Evolutionary conservation across 2,329 filamentous ascomycete genomes (phyloP).

Genomic region (Trichophyton benhamiae): DNA sequence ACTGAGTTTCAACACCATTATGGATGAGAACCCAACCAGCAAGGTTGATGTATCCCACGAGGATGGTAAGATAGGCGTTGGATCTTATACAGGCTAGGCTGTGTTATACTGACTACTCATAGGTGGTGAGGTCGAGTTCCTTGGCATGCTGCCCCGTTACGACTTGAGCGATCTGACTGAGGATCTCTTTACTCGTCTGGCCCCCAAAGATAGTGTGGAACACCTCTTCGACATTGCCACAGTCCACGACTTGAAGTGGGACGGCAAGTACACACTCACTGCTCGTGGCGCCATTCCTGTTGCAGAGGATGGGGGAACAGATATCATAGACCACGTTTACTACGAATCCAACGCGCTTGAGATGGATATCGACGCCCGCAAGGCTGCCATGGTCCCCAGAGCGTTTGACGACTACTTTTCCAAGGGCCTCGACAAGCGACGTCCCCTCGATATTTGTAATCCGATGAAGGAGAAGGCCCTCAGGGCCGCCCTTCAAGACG

Average conservation of each 20-base stretch:
- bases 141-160: constrained; percentile 22
- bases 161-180: constrained; percentile 19
- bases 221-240: constrained; percentile 27
- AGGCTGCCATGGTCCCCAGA: constrained; percentile 41
- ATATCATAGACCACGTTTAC: constrained; percentile 43
- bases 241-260: constrained; percentile 31
- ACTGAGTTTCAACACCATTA: constrained; percentile 28
- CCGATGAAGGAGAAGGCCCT: constrained; percentile 36
- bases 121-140: constrained; percentile 18
- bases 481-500: constrained; percentile 38
- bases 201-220: constrained; percentile 20
- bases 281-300: constrained; percentile 46
- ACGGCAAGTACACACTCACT: constrained; percentile 45
- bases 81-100: not conserved
- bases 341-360: constrained; percentile 49
- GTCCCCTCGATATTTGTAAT: constrained; percentile 39
- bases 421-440: constrained; percentile 8
- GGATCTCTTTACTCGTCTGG: constrained; percentile 22
- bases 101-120: not conserved
- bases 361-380: constrained; percentile 44
- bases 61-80: constrained; percentile 17
- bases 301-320: constrained; percentile 40
- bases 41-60: constrained; percentile 24
- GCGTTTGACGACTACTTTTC: constrained; percentile 25
- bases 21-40: constrained; percentile 24